A percentile compares a stretch with the other conserved stretches of the same genome.
phyloP scores from a whole-genome alignment of 345 rosid species.

The Melastoma malabathricum region DNA sequence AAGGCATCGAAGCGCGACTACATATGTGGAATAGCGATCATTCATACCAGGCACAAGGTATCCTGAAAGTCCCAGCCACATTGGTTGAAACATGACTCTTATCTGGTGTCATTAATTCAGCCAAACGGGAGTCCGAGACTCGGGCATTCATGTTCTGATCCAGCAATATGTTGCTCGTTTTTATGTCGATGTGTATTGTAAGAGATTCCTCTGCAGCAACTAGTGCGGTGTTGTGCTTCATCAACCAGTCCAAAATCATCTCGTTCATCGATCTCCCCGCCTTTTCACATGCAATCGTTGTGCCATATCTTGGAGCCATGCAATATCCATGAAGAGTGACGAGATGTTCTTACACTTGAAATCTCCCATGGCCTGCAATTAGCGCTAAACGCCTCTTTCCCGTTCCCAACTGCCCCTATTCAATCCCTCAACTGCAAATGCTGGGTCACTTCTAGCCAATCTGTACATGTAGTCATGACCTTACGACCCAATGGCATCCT shows the following conservation, averaged over 20 bases:
- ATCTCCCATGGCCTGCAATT: conserved; percentile 71
- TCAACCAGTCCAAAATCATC: conserved; percentile 42
- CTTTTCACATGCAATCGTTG: neutral
- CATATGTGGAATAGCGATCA: neutral
- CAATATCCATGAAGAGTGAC: conserved; percentile 69
- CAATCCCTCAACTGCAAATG: conserved; percentile 75
- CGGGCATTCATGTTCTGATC: conserved; percentile 73
- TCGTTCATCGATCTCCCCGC: conserved; percentile 33
- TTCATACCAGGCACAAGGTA: conserved; percentile 69
- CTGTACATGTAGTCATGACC: conserved; percentile 70
- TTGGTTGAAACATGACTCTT: conserved; percentile 75
- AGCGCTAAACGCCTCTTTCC: conserved; percentile 66
- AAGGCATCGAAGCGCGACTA: no score
- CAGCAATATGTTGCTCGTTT: conserved; percentile 68
- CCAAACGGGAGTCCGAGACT: conserved; percentile 76
- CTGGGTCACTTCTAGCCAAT: conserved; percentile 31
- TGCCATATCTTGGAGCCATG: conserved; percentile 48
- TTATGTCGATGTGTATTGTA: conserved; percentile 75
- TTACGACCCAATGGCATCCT: conserved; percentile 69
- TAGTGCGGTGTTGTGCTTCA: conserved; percentile 51
- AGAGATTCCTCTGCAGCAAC: conserved; percentile 89
- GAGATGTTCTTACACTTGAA: conserved; percentile 70
- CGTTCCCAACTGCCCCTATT: conserved; percentile 50
- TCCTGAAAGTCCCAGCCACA: conserved; percentile 80
- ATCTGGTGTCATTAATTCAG: conserved; percentile 67